Evolutionary conservation across 73 alveolate species (phyloP).

Genomic region (Tetrahymena elliotti): DNA sequence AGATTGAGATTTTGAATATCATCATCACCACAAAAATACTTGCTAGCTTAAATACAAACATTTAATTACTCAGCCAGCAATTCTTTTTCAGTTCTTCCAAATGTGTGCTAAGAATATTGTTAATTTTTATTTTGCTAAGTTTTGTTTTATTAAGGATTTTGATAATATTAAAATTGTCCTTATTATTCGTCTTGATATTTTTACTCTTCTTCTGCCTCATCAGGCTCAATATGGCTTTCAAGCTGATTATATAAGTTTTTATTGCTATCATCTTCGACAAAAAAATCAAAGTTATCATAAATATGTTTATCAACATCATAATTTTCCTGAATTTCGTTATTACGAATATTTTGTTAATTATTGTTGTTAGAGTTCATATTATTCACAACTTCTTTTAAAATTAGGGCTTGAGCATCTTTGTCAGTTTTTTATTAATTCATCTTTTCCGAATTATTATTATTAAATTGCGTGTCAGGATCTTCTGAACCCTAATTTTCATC

Average conservation of each 20-base stretch:
- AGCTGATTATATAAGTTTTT: not conserved
- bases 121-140: not conserved
- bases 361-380: too few relatives aligned
- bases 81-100: not conserved
- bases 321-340: too few relatives aligned
- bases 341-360: too few relatives aligned
- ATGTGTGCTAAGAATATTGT: too few relatives aligned
- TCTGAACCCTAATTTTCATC: not conserved
- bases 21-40: not conserved
- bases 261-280: not conserved
- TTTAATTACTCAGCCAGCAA: not conserved
- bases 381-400: not conserved
- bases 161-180: too few relatives aligned
- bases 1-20: not conserved
- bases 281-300: not conserved
- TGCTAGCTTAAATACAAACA: not conserved
- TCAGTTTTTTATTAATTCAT: not conserved
- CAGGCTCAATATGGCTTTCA: not conserved
- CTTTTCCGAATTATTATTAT: not conserved
- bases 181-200: not conserved
- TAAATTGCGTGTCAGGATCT: not conserved
- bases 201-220: not conserved
- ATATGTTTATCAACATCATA: not conserved
- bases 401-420: not conserved
- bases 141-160: too few relatives aligned